These are phyloP conservation scores for Camellia oleifera DNA, from an alignment of 179 eudicot genomes.

Conservation along the genomic window DNA sequence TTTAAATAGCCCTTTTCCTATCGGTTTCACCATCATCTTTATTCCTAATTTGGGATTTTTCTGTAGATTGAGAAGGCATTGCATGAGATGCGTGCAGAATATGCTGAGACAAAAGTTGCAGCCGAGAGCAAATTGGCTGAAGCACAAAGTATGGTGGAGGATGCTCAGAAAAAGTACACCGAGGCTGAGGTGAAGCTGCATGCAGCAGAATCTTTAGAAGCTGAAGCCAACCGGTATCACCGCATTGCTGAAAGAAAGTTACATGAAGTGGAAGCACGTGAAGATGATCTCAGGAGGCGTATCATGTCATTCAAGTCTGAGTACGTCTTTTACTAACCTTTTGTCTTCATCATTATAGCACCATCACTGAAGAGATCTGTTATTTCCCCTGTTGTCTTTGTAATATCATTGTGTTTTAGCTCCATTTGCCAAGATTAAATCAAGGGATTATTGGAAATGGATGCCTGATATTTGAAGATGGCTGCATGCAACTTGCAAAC, in stretches of 20 bases:
- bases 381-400: background rate
- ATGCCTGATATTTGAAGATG: background rate
- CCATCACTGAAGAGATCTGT: background rate
- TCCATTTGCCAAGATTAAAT: background rate
- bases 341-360: background rate
- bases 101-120: constrained; percentile 76
- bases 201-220: constrained; percentile 72
- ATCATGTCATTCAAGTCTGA: constrained; percentile 63
- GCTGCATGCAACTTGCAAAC: background rate
- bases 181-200: constrained; percentile 71
- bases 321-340: constrained; percentile 37
- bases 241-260: constrained; percentile 81
- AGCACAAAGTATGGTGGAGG: constrained; percentile 63
- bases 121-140: constrained; percentile 73
- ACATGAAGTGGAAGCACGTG: constrained; percentile 93
- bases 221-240: constrained; percentile 65
- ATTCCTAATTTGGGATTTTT: background rate
- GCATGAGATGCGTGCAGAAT: constrained; percentile 94
- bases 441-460: background rate
- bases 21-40: background rate
- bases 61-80: constrained; percentile 84
- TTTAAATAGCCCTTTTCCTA: constrained; percentile 4
- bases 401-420: background rate
- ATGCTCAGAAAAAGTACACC: constrained; percentile 60
- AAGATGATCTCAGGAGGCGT: constrained; percentile 92